phyloP scores from a whole-genome alignment of 345 rosid genomes.

The Salix exigua region DNA sequence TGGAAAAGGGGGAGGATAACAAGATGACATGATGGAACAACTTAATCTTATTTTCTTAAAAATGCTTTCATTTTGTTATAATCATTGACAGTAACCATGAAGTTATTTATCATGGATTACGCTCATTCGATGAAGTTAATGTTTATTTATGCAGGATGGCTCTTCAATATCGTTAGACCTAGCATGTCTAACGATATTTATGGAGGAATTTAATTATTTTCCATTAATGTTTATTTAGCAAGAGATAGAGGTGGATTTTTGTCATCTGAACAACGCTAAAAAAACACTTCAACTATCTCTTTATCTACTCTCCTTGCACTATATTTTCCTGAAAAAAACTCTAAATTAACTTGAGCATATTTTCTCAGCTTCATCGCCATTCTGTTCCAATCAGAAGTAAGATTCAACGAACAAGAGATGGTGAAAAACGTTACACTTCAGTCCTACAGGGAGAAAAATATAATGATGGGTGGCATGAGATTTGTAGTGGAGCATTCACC shows the following conservation, averaged over 20 bases:
- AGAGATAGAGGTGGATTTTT: too few relatives aligned
- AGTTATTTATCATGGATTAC: neutral
- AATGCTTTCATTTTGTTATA: neutral
- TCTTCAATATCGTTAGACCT: neutral
- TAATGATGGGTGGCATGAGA: slow-evolving; percentile 25
- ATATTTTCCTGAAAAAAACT: too few relatives aligned
- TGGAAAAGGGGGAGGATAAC: neutral
- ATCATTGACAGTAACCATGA: neutral
- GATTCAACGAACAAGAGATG: slow-evolving; percentile 11
- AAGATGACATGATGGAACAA: neutral
- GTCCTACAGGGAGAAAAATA: slow-evolving; percentile 15
- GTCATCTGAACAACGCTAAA: too few relatives aligned
- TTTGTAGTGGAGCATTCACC: slow-evolving; percentile 23
- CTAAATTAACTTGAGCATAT: too few relatives aligned
- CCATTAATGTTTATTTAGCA: too few relatives aligned
- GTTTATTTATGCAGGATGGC: neutral
- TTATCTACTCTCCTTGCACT: too few relatives aligned
- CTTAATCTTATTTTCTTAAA: neutral
- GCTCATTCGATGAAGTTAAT: neutral
- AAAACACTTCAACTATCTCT: too few relatives aligned
- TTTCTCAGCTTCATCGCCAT: slow-evolving; percentile 13
- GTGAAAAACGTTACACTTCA: slow-evolving; percentile 14
- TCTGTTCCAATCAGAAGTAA: slow-evolving; percentile 25
- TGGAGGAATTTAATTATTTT: too few relatives aligned
- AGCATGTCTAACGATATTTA: neutral